Base-by-base conservation (phyloP, 1,284 basidiomycete species). In the Fomitiporia mediterranea region DNA sequence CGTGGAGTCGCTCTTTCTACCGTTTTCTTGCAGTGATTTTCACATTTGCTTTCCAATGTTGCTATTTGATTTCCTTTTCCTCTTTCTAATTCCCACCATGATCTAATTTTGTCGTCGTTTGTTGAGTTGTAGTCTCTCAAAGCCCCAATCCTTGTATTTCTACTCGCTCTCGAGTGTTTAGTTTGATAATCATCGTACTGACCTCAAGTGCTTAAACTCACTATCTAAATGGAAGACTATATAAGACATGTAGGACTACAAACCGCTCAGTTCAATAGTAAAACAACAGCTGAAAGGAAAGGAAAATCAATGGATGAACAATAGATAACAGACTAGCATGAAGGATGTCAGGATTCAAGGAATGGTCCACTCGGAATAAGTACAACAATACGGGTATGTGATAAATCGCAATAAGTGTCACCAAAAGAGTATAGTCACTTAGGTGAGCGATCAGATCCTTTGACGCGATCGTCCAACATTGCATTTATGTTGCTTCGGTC, bases 401-500 rank as follows among this genome's bases (percentile, higher is more conserved):
- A 48, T 27, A 54, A 35, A 28, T 13, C 23, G 23, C 42, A 25
- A 27, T 21, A 40, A 19, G 19, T 43, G 21, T 32, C 32, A 53
- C 15, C 25, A 40, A 55, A 40, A 11, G 25, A 55, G 32, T 30
- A 25, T 27, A 44, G 5, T 34, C 4, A 11, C 19, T 19, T 23
- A 23, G 15, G 51, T n/a, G 28, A 30, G 17, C 44, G n/a, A 13
- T 23, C 4, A 19, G 35, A 19, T 44, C n/a, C 21, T 34, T 15
- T 46, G n/a, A 44, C 23, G 37, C 40, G 17, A 34, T 25, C 8
- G 27, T 39, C 50, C 13, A 51, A 7, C 2, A 5, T 39, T 17
- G 63, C 32, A 6, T n/a, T 27, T 15, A 23, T 71, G 69, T 42
- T 65, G 32, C 75, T 74, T 51, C 76, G 71, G 62, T 79, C 84